These are phyloP conservation scores for Podospora australis DNA, from an alignment of 495 filamentous ascomycete species.

Conservation along the genomic window DNA sequence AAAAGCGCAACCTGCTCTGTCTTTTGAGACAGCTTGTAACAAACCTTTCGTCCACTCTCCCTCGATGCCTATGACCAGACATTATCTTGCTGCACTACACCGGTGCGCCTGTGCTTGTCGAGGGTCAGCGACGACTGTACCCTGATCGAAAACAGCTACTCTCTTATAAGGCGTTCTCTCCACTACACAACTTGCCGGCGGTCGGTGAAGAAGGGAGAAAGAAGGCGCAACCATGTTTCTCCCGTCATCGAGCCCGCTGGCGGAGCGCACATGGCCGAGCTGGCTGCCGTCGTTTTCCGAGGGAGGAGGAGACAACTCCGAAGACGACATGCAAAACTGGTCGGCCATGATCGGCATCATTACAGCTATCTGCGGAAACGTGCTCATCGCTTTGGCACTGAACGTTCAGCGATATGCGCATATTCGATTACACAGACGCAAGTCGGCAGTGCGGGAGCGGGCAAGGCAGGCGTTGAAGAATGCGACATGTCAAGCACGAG, in stretches of 20 bases:
- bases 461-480: slow-evolving; percentile 42
- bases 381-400: slow-evolving; percentile 89
- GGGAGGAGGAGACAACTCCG: slow-evolving; percentile 29
- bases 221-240: slow-evolving; percentile 14
- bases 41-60: not conserved
- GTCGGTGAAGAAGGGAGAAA: too few relatives aligned
- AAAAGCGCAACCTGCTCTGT: not conserved
- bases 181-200: too few relatives aligned
- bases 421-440: slow-evolving; percentile 56
- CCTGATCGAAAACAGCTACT: too few relatives aligned
- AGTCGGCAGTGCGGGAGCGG: slow-evolving; percentile 37
- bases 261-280: not conserved
- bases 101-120: slow-evolving; percentile 3
- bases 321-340: slow-evolving; percentile 61
- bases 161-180: too few relatives aligned
- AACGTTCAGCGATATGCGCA: slow-evolving; percentile 97
- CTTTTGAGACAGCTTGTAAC: too few relatives aligned
- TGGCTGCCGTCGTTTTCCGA: slow-evolving; percentile 2
- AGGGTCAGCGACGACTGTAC: not conserved
- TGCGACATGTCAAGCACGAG: not conserved
- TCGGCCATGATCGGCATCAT: slow-evolving; percentile 90
- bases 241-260: not conserved
- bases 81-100: slow-evolving; percentile 2
- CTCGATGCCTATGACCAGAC: slow-evolving; percentile 5
- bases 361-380: slow-evolving; percentile 83